A percentile compares a stretch with the other conserved stretches of the same genome.
phyloP scores from a whole-genome alignment of 345 rosid genomes.

The Noccaea bulbosa region DNA sequence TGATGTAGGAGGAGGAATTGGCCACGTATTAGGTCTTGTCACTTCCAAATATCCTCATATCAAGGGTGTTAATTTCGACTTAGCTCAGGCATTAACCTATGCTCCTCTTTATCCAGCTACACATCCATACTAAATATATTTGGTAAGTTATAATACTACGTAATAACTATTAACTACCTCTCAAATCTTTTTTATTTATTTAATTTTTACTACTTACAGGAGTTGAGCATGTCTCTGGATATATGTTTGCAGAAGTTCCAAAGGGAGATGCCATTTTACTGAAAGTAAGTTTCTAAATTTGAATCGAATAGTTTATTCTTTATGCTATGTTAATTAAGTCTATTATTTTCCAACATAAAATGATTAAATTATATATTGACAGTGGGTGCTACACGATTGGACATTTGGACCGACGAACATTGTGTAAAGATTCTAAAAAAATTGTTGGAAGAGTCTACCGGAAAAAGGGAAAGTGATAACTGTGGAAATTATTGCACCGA shows the following conservation, averaged over 20 bases:
- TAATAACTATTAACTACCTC: background rate
- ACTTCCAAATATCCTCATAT: no score
- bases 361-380: background rate
- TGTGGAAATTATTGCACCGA: constrained; percentile 45
- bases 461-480: constrained; percentile 47
- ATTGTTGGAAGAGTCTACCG: constrained; percentile 53
- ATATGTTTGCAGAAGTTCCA: constrained; percentile 75
- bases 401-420: constrained; percentile 48
- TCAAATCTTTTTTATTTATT: background rate
- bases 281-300: constrained; percentile 53
- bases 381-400: constrained; percentile 54
- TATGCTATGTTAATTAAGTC: background rate
- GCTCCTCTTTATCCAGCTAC: no score
- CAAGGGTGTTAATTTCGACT: no score
- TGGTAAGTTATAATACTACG: no score
- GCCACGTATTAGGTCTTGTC: no score
- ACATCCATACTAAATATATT: no score
- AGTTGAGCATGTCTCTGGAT: constrained; percentile 73
- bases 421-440: constrained; percentile 50
- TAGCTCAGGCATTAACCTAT: no score
- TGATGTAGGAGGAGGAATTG: no score
- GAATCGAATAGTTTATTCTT: background rate
- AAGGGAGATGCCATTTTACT: constrained; percentile 75
- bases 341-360: background rate
- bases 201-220: constrained; percentile 42